phyloP scores from a whole-genome alignment of 2,329 filamentous ascomycete species.

The Thermomyces lanuginosus region DNA sequence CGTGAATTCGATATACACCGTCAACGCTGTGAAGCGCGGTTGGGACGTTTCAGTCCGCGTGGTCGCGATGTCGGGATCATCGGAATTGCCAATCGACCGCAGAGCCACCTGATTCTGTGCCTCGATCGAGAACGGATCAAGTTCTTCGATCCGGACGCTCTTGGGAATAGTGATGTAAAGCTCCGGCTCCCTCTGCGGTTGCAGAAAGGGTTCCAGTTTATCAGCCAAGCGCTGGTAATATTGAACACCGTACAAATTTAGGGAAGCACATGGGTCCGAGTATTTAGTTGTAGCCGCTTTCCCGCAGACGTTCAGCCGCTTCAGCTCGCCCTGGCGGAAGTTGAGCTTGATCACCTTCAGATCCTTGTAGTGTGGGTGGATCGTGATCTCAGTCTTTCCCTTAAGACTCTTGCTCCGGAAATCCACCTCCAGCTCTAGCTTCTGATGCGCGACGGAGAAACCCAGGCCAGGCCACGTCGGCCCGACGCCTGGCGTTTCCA shows the following conservation, averaged over 20 bases:
- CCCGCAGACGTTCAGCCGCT: slow-evolving; percentile 32
- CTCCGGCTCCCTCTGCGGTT: slow-evolving; percentile 38
- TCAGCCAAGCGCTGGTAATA: slow-evolving; percentile 65
- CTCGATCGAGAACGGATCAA: slow-evolving; percentile 37
- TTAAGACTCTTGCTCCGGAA: slow-evolving; percentile 59
- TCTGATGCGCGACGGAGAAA: slow-evolving; percentile 59
- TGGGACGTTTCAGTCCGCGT: slow-evolving; percentile 23
- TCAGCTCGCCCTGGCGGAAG: slow-evolving; percentile 45
- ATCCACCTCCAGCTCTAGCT: slow-evolving; percentile 77
- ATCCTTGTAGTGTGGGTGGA: slow-evolving; percentile 46
- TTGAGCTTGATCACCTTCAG: slow-evolving; percentile 42
- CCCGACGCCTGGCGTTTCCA: slow-evolving; percentile 17
- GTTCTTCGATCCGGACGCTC: slow-evolving; percentile 44
- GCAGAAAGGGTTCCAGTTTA: slow-evolving; percentile 44
- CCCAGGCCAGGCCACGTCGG: slow-evolving; percentile 20
- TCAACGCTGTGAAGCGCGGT: slow-evolving; percentile 42
- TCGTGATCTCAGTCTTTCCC: slow-evolving; percentile 66
- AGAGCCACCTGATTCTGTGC: slow-evolving; percentile 30
- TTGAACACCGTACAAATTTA: slow-evolving; percentile 41
- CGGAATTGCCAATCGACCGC: slow-evolving; percentile 22
- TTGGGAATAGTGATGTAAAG: slow-evolving; percentile 44
- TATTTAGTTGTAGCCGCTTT: slow-evolving; percentile 25
- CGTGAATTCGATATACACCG: slow-evolving; percentile 58
- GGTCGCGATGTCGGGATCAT: slow-evolving; percentile 22
- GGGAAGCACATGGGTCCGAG: slow-evolving; percentile 29